Percentiles rank a stretch among this genome's conserved stretches.
Evolutionary conservation across 345 rosid species (phyloP).

Genomic region (Arabis hirsuta): DNA sequence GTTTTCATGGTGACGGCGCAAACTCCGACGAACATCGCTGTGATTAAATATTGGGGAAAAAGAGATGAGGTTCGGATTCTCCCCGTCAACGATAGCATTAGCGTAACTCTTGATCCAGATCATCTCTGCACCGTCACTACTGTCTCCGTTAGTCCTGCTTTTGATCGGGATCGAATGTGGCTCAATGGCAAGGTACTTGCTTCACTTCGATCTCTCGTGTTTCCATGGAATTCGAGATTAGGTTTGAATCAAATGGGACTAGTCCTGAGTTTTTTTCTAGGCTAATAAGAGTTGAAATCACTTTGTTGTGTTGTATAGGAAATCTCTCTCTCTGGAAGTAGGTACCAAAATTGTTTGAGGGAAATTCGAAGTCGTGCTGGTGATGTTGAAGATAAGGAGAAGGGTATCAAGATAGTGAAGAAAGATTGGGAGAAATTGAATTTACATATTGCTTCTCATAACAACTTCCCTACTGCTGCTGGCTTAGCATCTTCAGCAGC

Average conservation of each 20-base stretch:
- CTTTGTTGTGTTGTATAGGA: conserved; percentile 56
- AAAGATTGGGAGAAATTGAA: conserved; percentile 87
- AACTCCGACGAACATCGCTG: conserved; percentile 96
- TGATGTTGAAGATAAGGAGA: conserved; percentile 83
- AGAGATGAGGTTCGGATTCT: conserved; percentile 85
- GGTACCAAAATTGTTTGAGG: conserved; percentile 85
- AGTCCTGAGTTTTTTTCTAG: neutral
- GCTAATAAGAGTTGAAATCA: neutral
- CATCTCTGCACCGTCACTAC: conserved; percentile 96
- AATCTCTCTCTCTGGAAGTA: conserved; percentile 86
- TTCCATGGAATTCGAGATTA: neutral
- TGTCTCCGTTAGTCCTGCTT: conserved; percentile 87
- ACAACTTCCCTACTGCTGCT: conserved; percentile 97
- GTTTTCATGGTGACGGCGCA: conserved; percentile 80
- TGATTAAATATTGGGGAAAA: conserved; percentile 98
- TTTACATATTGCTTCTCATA: conserved; percentile 86
- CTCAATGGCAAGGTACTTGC: conserved; percentile 87
- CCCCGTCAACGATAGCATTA: conserved; percentile 94
- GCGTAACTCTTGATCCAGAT: conserved; percentile 90
- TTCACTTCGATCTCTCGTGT: neutral
- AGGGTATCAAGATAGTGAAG: conserved; percentile 73
- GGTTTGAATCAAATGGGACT: neutral
- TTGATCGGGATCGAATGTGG: conserved; percentile 95
- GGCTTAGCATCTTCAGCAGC: conserved; percentile 99
- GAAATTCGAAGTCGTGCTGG: conserved; percentile 81